These are phyloP conservation scores for Amanita molliuscula DNA, from an alignment of 768 basidiomycete genomes.

Conservation along the genomic window DNA sequence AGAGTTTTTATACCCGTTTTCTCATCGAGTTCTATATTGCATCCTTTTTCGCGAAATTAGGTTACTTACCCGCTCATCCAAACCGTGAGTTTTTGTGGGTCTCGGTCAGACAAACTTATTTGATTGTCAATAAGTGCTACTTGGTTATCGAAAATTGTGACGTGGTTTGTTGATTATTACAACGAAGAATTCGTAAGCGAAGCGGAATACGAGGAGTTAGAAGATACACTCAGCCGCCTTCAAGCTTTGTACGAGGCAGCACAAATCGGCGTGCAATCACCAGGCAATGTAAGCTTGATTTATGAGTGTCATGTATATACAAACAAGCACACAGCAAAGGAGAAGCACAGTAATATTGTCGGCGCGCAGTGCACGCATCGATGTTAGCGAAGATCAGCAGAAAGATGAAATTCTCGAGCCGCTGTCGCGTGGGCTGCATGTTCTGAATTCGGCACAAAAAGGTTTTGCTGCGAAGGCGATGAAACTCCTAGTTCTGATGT, in stretches of 20 bases:
- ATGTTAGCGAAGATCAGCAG: constrained; percentile 7
- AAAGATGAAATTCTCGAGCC: constrained; percentile 22
- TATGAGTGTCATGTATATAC: neutral
- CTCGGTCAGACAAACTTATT: neutral
- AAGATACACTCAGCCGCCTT: constrained; percentile 29
- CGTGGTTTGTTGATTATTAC: constrained; percentile 33
- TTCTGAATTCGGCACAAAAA: constrained; percentile 33
- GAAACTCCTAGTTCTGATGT: constrained; percentile 55
- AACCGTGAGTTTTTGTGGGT: constrained; percentile 32
- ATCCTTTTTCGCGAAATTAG: constrained; percentile 57
- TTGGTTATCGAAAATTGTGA: constrained; percentile 34
- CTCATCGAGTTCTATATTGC: constrained; percentile 50
- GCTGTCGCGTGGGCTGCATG: constrained; percentile 24
- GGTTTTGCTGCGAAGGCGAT: constrained; percentile 37
- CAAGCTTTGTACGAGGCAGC: constrained; percentile 42
- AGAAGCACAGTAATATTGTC: constrained; percentile 32
- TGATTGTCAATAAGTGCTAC: constrained; percentile 21
- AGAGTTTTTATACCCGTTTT: constrained; percentile 34
- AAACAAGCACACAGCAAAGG: constrained; percentile 17
- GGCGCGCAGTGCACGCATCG: constrained; percentile 11
- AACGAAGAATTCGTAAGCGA: constrained; percentile 26
- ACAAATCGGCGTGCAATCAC: constrained; percentile 31
- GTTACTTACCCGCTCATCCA: constrained; percentile 50
- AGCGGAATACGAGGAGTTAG: constrained; percentile 33
- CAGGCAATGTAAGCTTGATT: constrained; percentile 26